phyloP scores from a whole-genome alignment of 192 early-diverging fungal species.

The Mortierella alpina region DNA sequence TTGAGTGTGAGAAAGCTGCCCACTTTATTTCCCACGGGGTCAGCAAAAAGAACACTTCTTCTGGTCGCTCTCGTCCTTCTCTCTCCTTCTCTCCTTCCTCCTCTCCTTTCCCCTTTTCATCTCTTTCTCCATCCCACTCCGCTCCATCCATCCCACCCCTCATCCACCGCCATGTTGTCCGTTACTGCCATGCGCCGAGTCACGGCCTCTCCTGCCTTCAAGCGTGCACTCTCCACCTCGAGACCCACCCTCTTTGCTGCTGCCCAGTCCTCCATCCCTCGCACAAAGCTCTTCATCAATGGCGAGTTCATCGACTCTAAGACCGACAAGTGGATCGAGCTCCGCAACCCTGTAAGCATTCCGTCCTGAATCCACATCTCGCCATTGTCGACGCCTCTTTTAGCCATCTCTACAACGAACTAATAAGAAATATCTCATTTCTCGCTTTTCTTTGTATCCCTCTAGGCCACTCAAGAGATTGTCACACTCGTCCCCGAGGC shows the following conservation, averaged over 20 bases:
- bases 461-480: conserved; percentile 89
- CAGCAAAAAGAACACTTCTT: neutral
- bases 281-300: conserved; percentile 80
- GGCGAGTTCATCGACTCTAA: conserved; percentile 93
- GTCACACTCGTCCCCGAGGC: conserved; percentile 89
- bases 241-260: conserved; percentile 34
- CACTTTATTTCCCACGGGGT: conserved; percentile 12
- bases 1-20: neutral
- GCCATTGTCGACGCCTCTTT: neutral
- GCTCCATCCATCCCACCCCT: too few relatives aligned
- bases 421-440: neutral
- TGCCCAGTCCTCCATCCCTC: conserved; percentile 38
- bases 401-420: neutral
- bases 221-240: conserved; percentile 47
- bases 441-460: neutral
- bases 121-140: neutral
- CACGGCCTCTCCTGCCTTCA: conserved; percentile 42
- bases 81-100: conserved; percentile 1
- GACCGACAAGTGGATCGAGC: conserved; percentile 86
- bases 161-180: conserved; percentile 33
- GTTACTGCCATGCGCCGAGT: conserved; percentile 49
- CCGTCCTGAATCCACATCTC: neutral
- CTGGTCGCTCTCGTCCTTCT: neutral
- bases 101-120: neutral
- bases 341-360: conserved; percentile 85